phyloP scores from a whole-genome alignment of 129 eudicot genomes.

The Oenanthe sinensis region DNA sequence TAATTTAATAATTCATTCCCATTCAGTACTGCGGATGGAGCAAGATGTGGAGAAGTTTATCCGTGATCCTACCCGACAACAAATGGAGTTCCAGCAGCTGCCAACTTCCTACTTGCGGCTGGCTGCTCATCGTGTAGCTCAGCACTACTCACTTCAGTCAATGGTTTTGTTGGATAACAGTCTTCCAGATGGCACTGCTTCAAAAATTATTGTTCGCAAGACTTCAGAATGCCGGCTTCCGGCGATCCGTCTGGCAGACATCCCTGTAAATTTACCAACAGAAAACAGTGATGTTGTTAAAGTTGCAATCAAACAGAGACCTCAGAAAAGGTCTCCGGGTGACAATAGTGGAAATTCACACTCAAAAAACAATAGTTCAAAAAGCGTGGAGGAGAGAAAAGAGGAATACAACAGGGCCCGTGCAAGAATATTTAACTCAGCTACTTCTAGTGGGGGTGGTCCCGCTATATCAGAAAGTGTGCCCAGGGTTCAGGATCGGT shows the following conservation, averaged over 20 bases:
- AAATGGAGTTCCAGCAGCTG: slow-evolving; percentile 87
- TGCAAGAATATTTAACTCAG: slow-evolving; percentile 74
- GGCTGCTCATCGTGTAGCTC: slow-evolving; percentile 99
- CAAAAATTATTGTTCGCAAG: slow-evolving; percentile 73
- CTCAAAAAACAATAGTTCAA: slow-evolving; percentile 43
- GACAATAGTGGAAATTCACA: slow-evolving; percentile 31
- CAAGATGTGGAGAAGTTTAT: slow-evolving; percentile 91
- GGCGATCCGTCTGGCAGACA: slow-evolving; percentile 72
- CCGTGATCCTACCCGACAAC: slow-evolving; percentile 73
- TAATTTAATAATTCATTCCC: not conserved
- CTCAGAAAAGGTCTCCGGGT: slow-evolving; percentile 46
- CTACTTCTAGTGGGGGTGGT: slow-evolving; percentile 34
- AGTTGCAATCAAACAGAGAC: slow-evolving; percentile 96
- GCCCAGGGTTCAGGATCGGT: slow-evolving; percentile 39
- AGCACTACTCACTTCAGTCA: slow-evolving; percentile 87
- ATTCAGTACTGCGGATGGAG: slow-evolving; percentile 81
- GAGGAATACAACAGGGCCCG: slow-evolving; percentile 97
- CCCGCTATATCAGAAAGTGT: slow-evolving; percentile 43
- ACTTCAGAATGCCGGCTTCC: slow-evolving; percentile 67
- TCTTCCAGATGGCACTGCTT: slow-evolving; percentile 67
- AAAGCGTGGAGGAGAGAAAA: slow-evolving; percentile 96
- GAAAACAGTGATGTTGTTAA: slow-evolving; percentile 51
- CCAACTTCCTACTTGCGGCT: slow-evolving; percentile 91
- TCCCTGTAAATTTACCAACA: slow-evolving; percentile 65
- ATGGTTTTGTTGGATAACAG: slow-evolving; percentile 67